Percentiles rank a stretch among this genome's conserved stretches.
phyloP scores from a whole-genome alignment of 2,329 filamentous ascomycete genomes.

The Waltergamsia citrina region DNA sequence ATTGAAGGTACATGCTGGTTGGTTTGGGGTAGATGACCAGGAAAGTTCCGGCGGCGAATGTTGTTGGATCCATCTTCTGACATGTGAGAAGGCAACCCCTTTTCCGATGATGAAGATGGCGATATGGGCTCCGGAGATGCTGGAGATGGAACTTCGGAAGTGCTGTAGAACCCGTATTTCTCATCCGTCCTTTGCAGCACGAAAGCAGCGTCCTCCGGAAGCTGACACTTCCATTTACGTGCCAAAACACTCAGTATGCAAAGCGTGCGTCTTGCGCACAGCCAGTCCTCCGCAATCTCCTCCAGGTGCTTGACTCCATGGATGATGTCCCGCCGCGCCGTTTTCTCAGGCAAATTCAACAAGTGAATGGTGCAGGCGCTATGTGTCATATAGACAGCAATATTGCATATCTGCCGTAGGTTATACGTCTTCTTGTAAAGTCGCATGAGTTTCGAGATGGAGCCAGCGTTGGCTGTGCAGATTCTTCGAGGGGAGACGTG shows the following conservation, averaged over 20 bases:
- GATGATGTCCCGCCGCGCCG: constrained; percentile 77
- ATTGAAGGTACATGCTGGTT: no score
- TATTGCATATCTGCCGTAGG: constrained; percentile 88
- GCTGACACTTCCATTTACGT: constrained; percentile 79
- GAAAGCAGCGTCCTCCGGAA: constrained; percentile 72
- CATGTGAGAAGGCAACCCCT: no score
- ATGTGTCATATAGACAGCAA: constrained; percentile 91
- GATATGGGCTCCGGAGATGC: constrained; percentile 20
- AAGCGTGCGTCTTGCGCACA: constrained; percentile 76
- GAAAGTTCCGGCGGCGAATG: no score
- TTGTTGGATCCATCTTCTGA: no score
- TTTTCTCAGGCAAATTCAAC: constrained; percentile 87
- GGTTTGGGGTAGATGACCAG: no score
- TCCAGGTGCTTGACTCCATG: constrained; percentile 88
- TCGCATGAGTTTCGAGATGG: constrained; percentile 88
- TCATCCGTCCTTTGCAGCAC: constrained; percentile 71
- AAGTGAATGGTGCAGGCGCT: constrained; percentile 92
- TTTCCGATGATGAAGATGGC: constrained; percentile 17
- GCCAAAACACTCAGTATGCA: constrained; percentile 77
- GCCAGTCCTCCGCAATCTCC: constrained; percentile 93
- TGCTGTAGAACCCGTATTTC: constrained; percentile 66
- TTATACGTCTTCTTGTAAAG: constrained; percentile 91
- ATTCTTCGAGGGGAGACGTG: constrained; percentile 87
- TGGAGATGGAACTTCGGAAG: constrained; percentile 51
- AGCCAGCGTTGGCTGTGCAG: constrained; percentile 80